These are phyloP conservation scores for Fusarium humuli DNA, from an alignment of 2,329 filamentous ascomycete species.

Conservation along the genomic window DNA sequence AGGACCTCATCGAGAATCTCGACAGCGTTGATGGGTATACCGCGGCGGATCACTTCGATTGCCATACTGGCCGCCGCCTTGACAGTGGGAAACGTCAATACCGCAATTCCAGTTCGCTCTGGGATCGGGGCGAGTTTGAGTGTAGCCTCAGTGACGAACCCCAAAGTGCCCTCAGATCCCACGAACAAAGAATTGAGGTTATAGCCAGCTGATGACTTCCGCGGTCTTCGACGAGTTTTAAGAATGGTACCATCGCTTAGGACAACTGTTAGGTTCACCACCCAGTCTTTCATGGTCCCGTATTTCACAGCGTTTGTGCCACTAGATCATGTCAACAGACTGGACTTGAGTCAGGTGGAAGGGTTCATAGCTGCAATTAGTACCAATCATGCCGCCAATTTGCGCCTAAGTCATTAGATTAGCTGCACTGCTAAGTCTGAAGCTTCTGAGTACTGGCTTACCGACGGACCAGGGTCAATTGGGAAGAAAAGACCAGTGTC, in stretches of 20 bases:
- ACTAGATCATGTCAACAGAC: background rate
- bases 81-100: conserved; percentile 82
- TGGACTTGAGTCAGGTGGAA: background rate
- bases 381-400: conserved; percentile 86
- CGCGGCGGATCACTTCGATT: conserved; percentile 77
- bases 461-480: conserved; percentile 76
- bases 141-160: conserved; percentile 84
- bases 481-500: conserved; percentile 87
- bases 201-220: conserved; percentile 85
- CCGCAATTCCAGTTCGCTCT: conserved; percentile 79
- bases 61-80: conserved; percentile 80
- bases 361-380: conserved; percentile 67
- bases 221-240: conserved; percentile 79
- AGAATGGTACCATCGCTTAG: conserved; percentile 81
- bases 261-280: conserved; percentile 85
- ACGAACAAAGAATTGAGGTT: conserved; percentile 85
- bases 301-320: conserved; percentile 85
- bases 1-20: conserved; percentile 91
- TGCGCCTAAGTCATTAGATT: conserved; percentile 66
- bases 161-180: conserved; percentile 83
- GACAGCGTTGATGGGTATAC: conserved; percentile 79
- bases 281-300: conserved; percentile 90
- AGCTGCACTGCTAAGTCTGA: accelerated
- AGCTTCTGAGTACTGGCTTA: accelerated
- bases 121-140: conserved; percentile 82